Percentiles rank a stretch among this genome's conserved stretches.
These are phyloP conservation scores for Phellopilus nigrolimitatus DNA, from an alignment of 1,284 basidiomycete genomes.

Conservation along the genomic window DNA sequence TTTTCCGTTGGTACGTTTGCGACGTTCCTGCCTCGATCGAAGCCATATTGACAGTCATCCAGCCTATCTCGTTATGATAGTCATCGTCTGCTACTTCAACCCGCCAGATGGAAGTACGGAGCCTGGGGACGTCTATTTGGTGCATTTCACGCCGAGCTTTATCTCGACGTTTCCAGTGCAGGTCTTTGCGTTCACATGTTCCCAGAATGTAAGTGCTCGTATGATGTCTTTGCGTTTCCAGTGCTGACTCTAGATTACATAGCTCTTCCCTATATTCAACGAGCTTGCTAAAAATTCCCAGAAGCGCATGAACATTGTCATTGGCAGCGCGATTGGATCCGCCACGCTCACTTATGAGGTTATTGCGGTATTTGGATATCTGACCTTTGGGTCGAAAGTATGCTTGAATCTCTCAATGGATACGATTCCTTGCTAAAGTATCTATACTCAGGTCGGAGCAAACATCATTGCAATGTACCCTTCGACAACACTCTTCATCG, in stretches of 20 bases:
- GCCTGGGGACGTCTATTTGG: slow-evolving; percentile 62
- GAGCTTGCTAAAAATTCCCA: slow-evolving; percentile 85
- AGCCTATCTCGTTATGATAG: slow-evolving; percentile 75
- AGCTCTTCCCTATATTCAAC: slow-evolving; percentile 93
- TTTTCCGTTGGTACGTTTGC: slow-evolving; percentile 71
- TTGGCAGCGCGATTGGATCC: slow-evolving; percentile 80
- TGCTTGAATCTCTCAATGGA: slow-evolving; percentile 17
- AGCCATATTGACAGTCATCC: slow-evolving; percentile 17
- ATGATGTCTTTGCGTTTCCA: slow-evolving; percentile 4
- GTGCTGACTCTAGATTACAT: slow-evolving; percentile 7
- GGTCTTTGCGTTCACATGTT: slow-evolving; percentile 90
- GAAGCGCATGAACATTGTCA: slow-evolving; percentile 80
- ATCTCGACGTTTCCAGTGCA: slow-evolving; percentile 90
- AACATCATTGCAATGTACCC: slow-evolving; percentile 97
- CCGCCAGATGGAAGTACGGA: slow-evolving; percentile 56
- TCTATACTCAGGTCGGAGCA: slow-evolving; percentile 60
- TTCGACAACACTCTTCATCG: slow-evolving; percentile 88
- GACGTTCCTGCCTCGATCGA: not conserved
- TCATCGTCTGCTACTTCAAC: slow-evolving; percentile 68
- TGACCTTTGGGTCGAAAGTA: slow-evolving; percentile 89
- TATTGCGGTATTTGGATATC: slow-evolving; percentile 85
- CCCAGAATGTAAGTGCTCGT: slow-evolving; percentile 70
- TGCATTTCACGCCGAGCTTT: slow-evolving; percentile 74
- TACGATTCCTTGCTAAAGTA: not conserved
- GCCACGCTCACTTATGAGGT: slow-evolving; percentile 78